Percentiles rank a stretch among this genome's conserved stretches.
Conservation (phyloP, 179 eudicot genomes). For the Beta macrorhiza region DNA sequence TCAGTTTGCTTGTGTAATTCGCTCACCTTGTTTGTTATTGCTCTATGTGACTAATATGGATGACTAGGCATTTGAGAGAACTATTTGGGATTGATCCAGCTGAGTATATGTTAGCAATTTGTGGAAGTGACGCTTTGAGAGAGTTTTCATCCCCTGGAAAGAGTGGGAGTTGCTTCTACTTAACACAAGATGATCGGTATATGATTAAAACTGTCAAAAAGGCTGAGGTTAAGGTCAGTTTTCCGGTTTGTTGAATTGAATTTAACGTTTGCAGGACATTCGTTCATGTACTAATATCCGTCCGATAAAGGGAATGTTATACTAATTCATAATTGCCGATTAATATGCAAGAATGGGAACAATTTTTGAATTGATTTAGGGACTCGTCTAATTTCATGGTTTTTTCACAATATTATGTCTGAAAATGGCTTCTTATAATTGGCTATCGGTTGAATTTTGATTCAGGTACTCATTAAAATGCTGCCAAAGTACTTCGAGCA, state of each 20-base stretch:
- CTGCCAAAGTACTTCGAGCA: conserved; percentile 85
- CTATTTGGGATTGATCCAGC: conserved; percentile 88
- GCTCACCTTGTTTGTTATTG: conserved; percentile 23
- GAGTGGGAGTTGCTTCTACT: conserved; percentile 92
- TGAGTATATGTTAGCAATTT: conserved; percentile 95
- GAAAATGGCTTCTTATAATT: conserved; percentile 10
- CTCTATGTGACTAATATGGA: conserved; percentile 7
- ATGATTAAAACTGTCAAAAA: conserved; percentile 96
- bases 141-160: conserved; percentile 98
- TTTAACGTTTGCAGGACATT: background rate
- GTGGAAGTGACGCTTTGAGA: conserved; percentile 87
- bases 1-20: conserved; percentile 1
- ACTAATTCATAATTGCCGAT: background rate
- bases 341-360: background rate
- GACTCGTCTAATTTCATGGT: background rate
- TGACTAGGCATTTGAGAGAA: conserved; percentile 68
- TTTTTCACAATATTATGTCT: background rate
- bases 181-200: conserved; percentile 92
- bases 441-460: background rate
- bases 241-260: conserved; percentile 4
- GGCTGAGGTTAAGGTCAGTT: conserved; percentile 93
- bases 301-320: background rate
- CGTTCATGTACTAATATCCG: background rate
- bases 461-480: conserved; percentile 88
- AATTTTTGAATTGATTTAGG: background rate